These are phyloP conservation scores for Bocquillonia castaneifolia DNA, from an alignment of 441 rosid genomes.

Conservation along the genomic window DNA sequence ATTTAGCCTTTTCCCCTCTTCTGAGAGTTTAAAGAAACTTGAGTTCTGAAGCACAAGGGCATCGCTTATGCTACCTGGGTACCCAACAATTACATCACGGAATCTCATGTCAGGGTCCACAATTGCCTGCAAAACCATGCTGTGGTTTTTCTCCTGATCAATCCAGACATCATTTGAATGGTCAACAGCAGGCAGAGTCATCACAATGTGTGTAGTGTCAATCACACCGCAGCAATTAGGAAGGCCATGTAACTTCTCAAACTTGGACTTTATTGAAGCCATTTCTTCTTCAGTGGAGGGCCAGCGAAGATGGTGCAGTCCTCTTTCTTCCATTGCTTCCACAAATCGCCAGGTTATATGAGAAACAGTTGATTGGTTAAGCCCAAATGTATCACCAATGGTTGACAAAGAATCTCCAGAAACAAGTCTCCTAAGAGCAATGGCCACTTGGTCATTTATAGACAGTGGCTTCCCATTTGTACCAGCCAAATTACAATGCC, in stretches of 20 bases:
- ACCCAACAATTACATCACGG: constrained; percentile 69
- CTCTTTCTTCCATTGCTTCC: constrained; percentile 86
- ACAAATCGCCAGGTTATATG: constrained; percentile 92
- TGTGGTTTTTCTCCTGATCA: constrained; percentile 67
- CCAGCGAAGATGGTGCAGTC: constrained; percentile 68
- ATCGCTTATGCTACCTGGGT: constrained; percentile 81
- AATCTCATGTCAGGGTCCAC: constrained; percentile 84
- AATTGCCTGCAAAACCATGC: constrained; percentile 81
- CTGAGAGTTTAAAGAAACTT: constrained; percentile 57
- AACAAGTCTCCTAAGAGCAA: constrained; percentile 85
- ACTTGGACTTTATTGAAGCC: constrained; percentile 56
- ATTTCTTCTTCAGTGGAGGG: constrained; percentile 51
- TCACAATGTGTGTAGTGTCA: constrained; percentile 68
- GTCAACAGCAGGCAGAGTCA: constrained; percentile 71
- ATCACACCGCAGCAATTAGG: constrained; percentile 83
- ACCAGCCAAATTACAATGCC: constrained; percentile 49
- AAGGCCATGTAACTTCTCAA: constrained; percentile 69
- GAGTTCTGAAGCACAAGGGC: constrained; percentile 60
- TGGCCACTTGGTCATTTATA: constrained; percentile 68
- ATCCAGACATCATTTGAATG: constrained; percentile 59
- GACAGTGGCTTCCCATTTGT: constrained; percentile 54
- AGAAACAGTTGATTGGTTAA: constrained; percentile 84
- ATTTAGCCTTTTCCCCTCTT: constrained; percentile 55
- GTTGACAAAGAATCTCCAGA: constrained; percentile 74
- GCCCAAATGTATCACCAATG: constrained; percentile 67